Percentiles rank a stretch among this genome's conserved stretches.
Conservation (phyloP, 495 filamentous ascomycete genomes). For the Pseudomonodictys pantanalensis region DNA sequence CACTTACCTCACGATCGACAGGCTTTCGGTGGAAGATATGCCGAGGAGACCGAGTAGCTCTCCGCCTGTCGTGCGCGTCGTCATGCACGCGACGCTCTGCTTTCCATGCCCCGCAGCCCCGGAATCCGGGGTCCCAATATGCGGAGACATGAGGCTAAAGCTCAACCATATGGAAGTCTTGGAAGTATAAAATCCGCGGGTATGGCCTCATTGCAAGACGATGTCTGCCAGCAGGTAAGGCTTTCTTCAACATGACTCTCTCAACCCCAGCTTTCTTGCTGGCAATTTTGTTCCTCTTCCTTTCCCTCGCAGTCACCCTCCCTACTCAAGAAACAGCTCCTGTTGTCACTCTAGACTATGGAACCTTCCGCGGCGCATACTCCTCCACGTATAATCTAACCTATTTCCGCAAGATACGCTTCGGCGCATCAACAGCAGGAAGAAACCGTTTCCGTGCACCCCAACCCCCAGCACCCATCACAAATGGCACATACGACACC, state of each 20-base stretch:
- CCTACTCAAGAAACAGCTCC: background rate
- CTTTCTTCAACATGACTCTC: no score
- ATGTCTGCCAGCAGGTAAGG: no score
- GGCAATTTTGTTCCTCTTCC: background rate
- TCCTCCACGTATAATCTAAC: constrained; percentile 50
- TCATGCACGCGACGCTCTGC: background rate
- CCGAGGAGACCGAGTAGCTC: no score
- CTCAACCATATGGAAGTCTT: background rate
- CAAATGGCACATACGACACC: constrained; percentile 54
- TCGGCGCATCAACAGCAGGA: constrained; percentile 55
- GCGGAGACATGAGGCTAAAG: constrained; percentile 20
- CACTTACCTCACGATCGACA: background rate
- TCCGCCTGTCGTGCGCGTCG: background rate
- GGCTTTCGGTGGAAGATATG: background rate
- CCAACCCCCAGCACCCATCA: constrained; percentile 49
- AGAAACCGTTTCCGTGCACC: constrained; percentile 56
- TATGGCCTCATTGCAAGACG: no score
- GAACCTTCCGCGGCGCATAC: constrained; percentile 58
- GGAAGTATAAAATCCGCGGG: no score
- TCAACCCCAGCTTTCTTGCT: no score
- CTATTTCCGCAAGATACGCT: constrained; percentile 59
- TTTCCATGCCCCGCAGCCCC: background rate
- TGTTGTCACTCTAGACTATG: constrained; percentile 49
- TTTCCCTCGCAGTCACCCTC: background rate
- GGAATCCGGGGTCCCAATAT: constrained; percentile 1